phyloP scores from a whole-genome alignment of 345 rosid species.

The Pistacia atlantica region DNA sequence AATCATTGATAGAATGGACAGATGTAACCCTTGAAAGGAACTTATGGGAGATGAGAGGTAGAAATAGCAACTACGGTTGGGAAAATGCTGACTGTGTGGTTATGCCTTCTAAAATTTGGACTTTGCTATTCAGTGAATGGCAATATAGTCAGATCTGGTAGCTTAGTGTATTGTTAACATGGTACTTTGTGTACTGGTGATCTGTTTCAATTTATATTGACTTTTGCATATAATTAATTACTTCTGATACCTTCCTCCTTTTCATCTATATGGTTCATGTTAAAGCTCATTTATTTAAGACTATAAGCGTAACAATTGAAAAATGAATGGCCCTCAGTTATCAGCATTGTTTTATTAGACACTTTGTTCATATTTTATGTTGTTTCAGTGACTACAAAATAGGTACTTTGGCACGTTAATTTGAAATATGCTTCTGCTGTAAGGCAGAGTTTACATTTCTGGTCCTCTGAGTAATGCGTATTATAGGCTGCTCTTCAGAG shows the following conservation, averaged over 20 bases:
- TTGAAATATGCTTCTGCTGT: not conserved
- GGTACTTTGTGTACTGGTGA: not conserved
- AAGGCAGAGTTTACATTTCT: conserved; percentile 4
- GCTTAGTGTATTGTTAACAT: not conserved
- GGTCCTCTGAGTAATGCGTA: conserved; percentile 12
- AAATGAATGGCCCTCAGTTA: not conserved
- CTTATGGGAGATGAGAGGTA: not conserved
- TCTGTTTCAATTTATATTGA: not conserved
- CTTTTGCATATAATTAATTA: not conserved
- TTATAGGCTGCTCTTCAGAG: conserved; percentile 4
- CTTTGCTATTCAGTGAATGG: not conserved
- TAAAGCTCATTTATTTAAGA: not conserved
- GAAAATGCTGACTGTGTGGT: not conserved
- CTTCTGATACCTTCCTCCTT: not conserved
- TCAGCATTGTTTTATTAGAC: not conserved
- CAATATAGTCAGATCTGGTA: not conserved
- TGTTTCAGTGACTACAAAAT: conserved; percentile 9
- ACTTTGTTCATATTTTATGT: conserved; percentile 1
- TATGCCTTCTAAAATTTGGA: not conserved
- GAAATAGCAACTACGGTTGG: not conserved
- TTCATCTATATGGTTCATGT: not conserved
- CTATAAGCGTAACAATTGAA: not conserved
- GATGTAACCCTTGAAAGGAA: conserved; percentile 1
- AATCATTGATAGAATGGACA: not conserved
- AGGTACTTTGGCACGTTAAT: conserved; percentile 13